Conservation (phyloP, 2,329 filamentous ascomycete genomes). For the Botrytis galanthina region DNA sequence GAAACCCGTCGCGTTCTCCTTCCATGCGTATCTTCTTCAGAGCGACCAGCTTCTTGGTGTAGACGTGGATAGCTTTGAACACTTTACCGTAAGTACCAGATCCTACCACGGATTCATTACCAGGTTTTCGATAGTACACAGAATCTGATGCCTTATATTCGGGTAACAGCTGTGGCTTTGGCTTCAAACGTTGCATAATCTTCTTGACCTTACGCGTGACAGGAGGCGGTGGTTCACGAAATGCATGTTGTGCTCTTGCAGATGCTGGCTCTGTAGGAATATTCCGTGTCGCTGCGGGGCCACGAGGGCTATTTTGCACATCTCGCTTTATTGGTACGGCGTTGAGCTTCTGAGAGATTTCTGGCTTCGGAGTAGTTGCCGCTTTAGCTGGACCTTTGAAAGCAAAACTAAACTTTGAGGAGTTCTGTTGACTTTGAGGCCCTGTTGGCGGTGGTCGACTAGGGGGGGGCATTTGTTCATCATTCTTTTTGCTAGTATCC, state of each 20-base stretch:
- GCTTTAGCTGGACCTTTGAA: constrained; percentile 73
- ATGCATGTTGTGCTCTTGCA: constrained; percentile 39
- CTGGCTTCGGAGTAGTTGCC: constrained; percentile 54
- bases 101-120: constrained; percentile 95
- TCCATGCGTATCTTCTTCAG: constrained; percentile 93
- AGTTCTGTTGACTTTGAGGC: constrained; percentile 40
- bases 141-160: constrained; percentile 80
- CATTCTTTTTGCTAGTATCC: constrained; percentile 52
- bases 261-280: constrained; percentile 56
- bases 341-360: constrained; percentile 68
- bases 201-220: constrained; percentile 59
- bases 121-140: constrained; percentile 91
- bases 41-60: constrained; percentile 78
- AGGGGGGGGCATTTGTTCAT: constrained; percentile 54
- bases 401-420: constrained; percentile 85
- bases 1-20: constrained; percentile 85
- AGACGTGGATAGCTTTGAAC: constrained; percentile 92
- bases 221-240: constrained; percentile 40
- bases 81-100: constrained; percentile 96
- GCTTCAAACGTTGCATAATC: constrained; percentile 67
- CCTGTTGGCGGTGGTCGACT: constrained; percentile 47
- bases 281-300: constrained; percentile 42
- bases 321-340: constrained; percentile 41
- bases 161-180: constrained; percentile 65
- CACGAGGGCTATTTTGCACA: constrained; percentile 38